Percentiles rank a stretch among this genome's conserved stretches.
Conservation (phyloP, 1,284 basidiomycete genomes). For the Nidula niveotomentosa region DNA sequence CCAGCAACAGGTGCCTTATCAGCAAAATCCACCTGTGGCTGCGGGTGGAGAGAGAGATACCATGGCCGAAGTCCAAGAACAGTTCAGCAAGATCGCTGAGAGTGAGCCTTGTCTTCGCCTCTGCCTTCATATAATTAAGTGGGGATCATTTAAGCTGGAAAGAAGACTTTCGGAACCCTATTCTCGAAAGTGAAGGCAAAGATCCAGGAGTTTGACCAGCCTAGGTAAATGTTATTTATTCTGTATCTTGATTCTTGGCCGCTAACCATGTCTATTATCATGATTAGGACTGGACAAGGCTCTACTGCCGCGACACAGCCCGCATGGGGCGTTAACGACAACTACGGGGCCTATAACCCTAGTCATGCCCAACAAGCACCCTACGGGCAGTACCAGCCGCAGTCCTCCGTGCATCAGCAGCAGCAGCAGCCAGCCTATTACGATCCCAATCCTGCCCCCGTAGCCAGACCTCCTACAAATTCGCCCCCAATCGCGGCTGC, state of each 20-base stretch:
- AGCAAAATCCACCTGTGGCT: conserved; percentile 5
- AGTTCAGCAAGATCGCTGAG: conserved; percentile 73
- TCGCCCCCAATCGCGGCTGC: too few relatives aligned
- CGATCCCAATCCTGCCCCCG: conserved; percentile 15
- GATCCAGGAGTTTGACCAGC: conserved; percentile 73
- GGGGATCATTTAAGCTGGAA: conserved; percentile 50
- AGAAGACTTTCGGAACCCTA: conserved; percentile 71
- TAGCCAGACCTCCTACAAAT: too few relatives aligned
- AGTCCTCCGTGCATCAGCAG: too few relatives aligned
- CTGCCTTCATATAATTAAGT: neutral
- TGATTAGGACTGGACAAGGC: conserved; percentile 1
- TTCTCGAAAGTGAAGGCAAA: conserved; percentile 77
- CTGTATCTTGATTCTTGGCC: neutral
- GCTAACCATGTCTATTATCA: neutral
- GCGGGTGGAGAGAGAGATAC: conserved; percentile 37
- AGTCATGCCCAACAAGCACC: neutral
- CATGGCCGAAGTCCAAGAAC: conserved; percentile 70
- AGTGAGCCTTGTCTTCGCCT: conserved; percentile 41
- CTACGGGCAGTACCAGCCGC: neutral
- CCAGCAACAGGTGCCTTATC: conserved; percentile 15
- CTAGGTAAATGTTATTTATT: conserved; percentile 18
- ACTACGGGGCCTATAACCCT: too few relatives aligned
- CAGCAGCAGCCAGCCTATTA: conserved; percentile 19
- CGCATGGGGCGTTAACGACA: conserved; percentile 4
- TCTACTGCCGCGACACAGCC: conserved; percentile 6